Evolutionary conservation across 768 basidiomycete species (phyloP).

Genomic region (Phylloporus scabripes): DNA sequence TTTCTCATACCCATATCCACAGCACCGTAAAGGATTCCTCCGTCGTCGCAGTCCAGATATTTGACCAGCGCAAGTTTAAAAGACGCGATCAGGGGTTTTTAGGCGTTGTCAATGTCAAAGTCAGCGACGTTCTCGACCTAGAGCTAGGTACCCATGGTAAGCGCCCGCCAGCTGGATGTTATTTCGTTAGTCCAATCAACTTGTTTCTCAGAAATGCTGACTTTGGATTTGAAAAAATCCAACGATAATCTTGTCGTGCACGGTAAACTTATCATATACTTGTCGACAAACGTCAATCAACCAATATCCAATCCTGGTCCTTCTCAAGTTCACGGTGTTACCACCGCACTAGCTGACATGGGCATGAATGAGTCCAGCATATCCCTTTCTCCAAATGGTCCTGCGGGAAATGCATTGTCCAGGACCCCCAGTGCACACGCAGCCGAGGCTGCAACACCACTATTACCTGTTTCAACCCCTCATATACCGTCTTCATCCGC

Average conservation of each 20-base stretch:
- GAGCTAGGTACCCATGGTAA: constrained; percentile 90
- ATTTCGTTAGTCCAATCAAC: background rate
- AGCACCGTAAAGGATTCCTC: constrained; percentile 98
- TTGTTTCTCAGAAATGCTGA: constrained; percentile 76
- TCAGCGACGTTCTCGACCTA: constrained; percentile 86
- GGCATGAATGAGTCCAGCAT: constrained; percentile 54
- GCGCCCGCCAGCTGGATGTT: constrained; percentile 24
- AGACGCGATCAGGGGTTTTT: constrained; percentile 96
- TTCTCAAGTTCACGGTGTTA: constrained; percentile 57
- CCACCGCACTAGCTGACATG: constrained; percentile 56
- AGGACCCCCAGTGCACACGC: constrained; percentile 66
- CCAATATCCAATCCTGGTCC: constrained; percentile 84
- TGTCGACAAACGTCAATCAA: constrained; percentile 84
- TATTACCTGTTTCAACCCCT: constrained; percentile 38
- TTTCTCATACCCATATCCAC: constrained; percentile 9
- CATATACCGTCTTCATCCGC: constrained; percentile 23
- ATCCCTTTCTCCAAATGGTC: constrained; percentile 49
- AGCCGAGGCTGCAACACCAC: constrained; percentile 43
- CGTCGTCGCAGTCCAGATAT: constrained; percentile 95
- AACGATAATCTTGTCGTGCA: constrained; percentile 97
- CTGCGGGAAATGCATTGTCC: constrained; percentile 43
- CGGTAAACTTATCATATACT: constrained; percentile 94
- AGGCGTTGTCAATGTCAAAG: constrained; percentile 93
- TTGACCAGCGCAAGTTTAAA: constrained; percentile 99
- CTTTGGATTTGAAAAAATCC: constrained; percentile 96